phyloP scores from a whole-genome alignment of 2,329 filamentous ascomycete genomes.

The Hypoxylon sp. region DNA sequence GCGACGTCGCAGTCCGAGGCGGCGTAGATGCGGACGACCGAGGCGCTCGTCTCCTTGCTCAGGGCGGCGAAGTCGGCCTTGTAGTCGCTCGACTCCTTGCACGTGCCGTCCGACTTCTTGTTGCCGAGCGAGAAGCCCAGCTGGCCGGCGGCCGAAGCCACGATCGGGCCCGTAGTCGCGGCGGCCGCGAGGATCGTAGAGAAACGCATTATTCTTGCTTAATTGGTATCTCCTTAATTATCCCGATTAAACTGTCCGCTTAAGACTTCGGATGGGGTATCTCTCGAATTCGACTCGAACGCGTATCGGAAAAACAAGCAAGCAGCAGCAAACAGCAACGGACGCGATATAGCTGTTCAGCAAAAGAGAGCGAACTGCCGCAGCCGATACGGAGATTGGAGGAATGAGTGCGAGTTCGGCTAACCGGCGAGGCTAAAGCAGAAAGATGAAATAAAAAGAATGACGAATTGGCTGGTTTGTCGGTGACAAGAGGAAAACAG shows the following conservation, averaged over 20 bases:
- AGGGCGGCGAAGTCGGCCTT: conserved; percentile 70
- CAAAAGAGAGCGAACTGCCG: conserved; percentile 30
- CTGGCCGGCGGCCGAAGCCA: conserved; percentile 52
- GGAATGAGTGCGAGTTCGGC: conserved; percentile 16
- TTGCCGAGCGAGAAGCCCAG: conserved; percentile 73
- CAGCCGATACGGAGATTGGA: conserved; percentile 20
- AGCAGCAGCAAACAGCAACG: conserved; percentile 1
- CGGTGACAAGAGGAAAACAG: conserved; percentile 16
- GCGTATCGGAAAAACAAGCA: conserved; percentile 1
- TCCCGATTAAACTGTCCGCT: background rate
- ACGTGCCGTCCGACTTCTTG: conserved; percentile 65
- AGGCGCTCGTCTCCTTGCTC: conserved; percentile 56
- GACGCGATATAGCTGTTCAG: background rate
- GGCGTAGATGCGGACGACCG: conserved; percentile 71
- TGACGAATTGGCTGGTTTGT: conserved; percentile 21
- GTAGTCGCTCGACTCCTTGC: conserved; percentile 70
- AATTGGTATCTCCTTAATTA: background rate
- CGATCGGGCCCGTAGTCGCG: conserved; percentile 35
- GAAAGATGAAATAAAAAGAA: conserved; percentile 21
- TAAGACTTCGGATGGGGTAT: conserved; percentile 12
- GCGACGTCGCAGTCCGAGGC: conserved; percentile 72
- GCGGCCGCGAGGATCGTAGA: conserved; percentile 45
- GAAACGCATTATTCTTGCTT: conserved; percentile 48
- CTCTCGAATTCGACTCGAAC: conserved; percentile 8
- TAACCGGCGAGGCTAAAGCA: conserved; percentile 3